Evolutionary conservation across 1,284 basidiomycete genomes (phyloP).

Genomic region (Phylloboletellus chloephorus): DNA sequence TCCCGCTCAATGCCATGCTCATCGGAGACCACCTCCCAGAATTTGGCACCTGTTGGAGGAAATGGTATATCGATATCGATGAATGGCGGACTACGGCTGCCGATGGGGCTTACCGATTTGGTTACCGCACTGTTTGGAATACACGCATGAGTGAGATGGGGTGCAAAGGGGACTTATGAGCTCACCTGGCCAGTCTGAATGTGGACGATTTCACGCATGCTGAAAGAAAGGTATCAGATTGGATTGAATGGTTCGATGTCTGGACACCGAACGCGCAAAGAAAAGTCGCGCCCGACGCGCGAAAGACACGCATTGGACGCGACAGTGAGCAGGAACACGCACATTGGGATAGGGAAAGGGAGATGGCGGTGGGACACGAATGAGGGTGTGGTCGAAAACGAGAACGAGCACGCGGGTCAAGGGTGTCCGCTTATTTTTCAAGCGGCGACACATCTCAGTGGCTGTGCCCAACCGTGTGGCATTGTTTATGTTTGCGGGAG

Average conservation of each 20-base stretch:
- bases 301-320: slow-evolving; percentile 14
- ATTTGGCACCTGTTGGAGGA: slow-evolving; percentile 76
- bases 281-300: slow-evolving; percentile 27
- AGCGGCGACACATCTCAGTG: slow-evolving; percentile 31
- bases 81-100: slow-evolving; percentile 5
- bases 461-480: too few species aligned
- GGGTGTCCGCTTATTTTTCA: slow-evolving; percentile 36
- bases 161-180: neutral
- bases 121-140: slow-evolving; percentile 79
- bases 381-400: slow-evolving; percentile 35
- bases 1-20: slow-evolving; percentile 95
- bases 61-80: slow-evolving; percentile 10
- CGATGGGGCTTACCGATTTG: slow-evolving; percentile 72
- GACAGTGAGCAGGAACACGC: slow-evolving; percentile 24
- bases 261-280: slow-evolving; percentile 38
- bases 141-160: slow-evolving; percentile 15
- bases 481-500: too few species aligned
- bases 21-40: slow-evolving; percentile 97
- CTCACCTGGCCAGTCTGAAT: slow-evolving; percentile 91
- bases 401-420: slow-evolving; percentile 33
- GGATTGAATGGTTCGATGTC: slow-evolving; percentile 32
- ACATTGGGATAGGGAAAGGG: slow-evolving; percentile 23
- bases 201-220: slow-evolving; percentile 97
- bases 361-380: slow-evolving; percentile 32
- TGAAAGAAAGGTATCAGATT: slow-evolving; percentile 37